These are phyloP conservation scores for Citrullus amarus DNA, from an alignment of 306 rosid genomes.

Conservation along the genomic window DNA sequence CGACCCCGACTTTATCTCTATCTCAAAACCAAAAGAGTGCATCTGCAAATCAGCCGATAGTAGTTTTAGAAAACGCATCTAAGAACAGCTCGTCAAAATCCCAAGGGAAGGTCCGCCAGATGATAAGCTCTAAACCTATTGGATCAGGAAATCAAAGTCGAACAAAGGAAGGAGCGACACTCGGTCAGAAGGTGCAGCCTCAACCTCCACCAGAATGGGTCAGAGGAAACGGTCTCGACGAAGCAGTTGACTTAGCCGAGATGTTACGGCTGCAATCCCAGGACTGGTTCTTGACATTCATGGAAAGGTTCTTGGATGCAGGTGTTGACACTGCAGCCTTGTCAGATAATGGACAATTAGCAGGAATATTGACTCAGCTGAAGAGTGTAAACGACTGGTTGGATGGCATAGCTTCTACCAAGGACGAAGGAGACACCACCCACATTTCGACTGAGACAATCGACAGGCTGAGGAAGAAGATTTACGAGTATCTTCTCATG, in stretches of 20 bases:
- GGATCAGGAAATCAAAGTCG: conserved; percentile 45
- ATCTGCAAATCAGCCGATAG: conserved; percentile 36
- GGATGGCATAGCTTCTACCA: conserved; percentile 45
- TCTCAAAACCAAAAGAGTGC: conserved; percentile 46
- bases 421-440: conserved; percentile 33
- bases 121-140: conserved; percentile 27
- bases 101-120: conserved; percentile 38
- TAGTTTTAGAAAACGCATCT: conserved; percentile 56
- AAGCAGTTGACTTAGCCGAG: conserved; percentile 54
- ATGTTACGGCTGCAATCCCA: conserved; percentile 54
- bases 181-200: conserved; percentile 41
- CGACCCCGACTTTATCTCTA: conserved; percentile 28
- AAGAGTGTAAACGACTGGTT: conserved; percentile 94
- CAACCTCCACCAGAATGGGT: conserved; percentile 58
- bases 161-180: conserved; percentile 25
- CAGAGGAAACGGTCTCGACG: conserved; percentile 62
- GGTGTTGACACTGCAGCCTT: conserved; percentile 46
- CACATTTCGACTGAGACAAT: conserved; percentile 46
- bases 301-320: conserved; percentile 76
- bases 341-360: conserved; percentile 84
- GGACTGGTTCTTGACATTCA: conserved; percentile 73
- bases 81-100: conserved; percentile 40
- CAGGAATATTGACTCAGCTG: conserved; percentile 83
- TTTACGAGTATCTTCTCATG: conserved; percentile 83
- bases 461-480: conserved; percentile 71